Evolutionary conservation across 2,329 filamentous ascomycete species (phyloP).

Genomic region (Ceratocystis papillata): DNA sequence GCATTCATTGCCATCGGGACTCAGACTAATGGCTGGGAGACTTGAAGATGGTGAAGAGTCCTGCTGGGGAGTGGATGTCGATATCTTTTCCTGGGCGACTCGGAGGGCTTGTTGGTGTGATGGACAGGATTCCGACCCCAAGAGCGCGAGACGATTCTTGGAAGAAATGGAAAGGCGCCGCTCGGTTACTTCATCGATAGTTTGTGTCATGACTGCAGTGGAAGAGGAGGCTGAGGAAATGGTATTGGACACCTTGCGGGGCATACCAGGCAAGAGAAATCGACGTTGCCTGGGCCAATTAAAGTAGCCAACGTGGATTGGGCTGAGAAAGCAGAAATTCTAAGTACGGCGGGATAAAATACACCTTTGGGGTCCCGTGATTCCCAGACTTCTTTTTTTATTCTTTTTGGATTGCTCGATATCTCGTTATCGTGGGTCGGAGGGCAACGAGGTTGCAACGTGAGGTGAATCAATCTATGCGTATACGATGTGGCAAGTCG

Average conservation of each 20-base stretch:
- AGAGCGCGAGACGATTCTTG: constrained; percentile 15
- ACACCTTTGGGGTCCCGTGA: neutral
- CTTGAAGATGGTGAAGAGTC: constrained; percentile 20
- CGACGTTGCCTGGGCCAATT: constrained; percentile 2
- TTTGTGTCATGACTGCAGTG: constrained; percentile 18
- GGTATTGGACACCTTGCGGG: constrained; percentile 21
- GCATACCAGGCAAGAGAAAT: constrained; percentile 17
- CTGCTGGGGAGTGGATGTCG: constrained; percentile 14
- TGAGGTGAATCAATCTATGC: neutral
- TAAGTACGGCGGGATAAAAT: neutral
- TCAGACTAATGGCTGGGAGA: constrained; percentile 23
- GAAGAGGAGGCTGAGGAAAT: constrained; percentile 13
- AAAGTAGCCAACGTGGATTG: neutral
- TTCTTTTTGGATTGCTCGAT: neutral
- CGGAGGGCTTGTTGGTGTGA: constrained; percentile 15
- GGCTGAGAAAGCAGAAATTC: neutral
- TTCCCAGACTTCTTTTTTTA: neutral
- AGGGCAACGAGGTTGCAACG: neutral
- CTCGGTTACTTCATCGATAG: constrained; percentile 15
- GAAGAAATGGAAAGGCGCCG: constrained; percentile 16
- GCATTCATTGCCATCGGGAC: constrained; percentile 16
- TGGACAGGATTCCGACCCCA: constrained; percentile 15
- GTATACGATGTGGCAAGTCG: neutral
- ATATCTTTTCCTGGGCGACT: constrained; percentile 11
- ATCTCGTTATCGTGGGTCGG: neutral